Base-by-base conservation (phyloP, 2,329 filamentous ascomycete genomes). In the Alternaria conjuncta region DNA sequence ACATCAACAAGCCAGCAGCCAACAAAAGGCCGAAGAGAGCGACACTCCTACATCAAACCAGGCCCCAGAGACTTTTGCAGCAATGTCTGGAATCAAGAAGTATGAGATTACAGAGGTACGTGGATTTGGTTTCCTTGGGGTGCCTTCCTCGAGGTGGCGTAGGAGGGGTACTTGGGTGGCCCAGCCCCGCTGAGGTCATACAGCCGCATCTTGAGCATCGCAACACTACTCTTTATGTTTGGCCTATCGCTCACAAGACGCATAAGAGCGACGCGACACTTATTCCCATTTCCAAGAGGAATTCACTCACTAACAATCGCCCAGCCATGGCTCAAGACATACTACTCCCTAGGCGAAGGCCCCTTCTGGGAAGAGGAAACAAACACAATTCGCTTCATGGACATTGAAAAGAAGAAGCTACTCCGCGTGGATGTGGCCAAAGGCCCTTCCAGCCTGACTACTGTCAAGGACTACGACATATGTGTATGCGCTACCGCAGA, bases 321-420 rank as follows among this genome's bases (percentile, higher is more conserved):
- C 26, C 47, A 84, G 78, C 83, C 83, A 49, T 87, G 83, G 74
- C 84, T 94, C 65, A 82, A 89, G 69, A 81, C 87, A 59, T 85
- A 87, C 68, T 93, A 90, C 81, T 83, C 82, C 13, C 85, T 94
- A 28, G 91, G 90, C 67, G 92, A 95, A 80, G 92, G 87, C 0
- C 92, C 92, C 1, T 93, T 89, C 81, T 93, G 89, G 82, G 91
- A 94, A 78, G 82, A 86, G 62, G 82, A 82, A 21, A 88, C 86
- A 55, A 86, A 92, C 78, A 86, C 84, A 50, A 82, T 95, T 62
- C 91, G 92, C 67, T 94, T 93, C 78, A 88, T 94, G 65, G 94
- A 97, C 80, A 94, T 97, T 80, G 91, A 90, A 79, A 88, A 91
- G 76, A 87, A 91, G 76, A 88, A 89, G 65, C 76, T 97, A 49